Percentiles rank a stretch among this genome's conserved stretches.
phyloP scores from a whole-genome alignment of 129 eudicot species.

The Flaveria robusta region DNA sequence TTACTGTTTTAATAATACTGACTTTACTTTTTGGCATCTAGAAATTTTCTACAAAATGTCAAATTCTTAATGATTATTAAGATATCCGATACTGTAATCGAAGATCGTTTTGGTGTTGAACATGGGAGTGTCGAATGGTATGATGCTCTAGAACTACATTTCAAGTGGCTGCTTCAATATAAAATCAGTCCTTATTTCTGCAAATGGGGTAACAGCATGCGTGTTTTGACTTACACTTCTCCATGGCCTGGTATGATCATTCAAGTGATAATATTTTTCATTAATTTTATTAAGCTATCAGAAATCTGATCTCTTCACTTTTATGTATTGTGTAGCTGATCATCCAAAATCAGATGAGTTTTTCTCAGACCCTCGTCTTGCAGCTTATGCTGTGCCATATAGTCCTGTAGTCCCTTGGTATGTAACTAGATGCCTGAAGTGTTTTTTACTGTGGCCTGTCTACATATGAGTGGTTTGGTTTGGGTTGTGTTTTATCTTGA shows the following conservation, averaged over 20 bases:
- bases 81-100: conserved; percentile 98
- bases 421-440: conserved; percentile 22
- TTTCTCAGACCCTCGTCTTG: conserved; percentile 89
- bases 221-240: conserved; percentile 89
- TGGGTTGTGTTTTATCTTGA: background rate
- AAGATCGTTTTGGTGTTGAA: conserved; percentile 93
- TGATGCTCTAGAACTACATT: conserved; percentile 82
- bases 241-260: conserved; percentile 89
- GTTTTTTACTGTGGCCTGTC: background rate
- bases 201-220: conserved; percentile 98
- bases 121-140: conserved; percentile 91
- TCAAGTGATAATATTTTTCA: background rate
- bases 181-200: conserved; percentile 95
- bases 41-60: background rate
- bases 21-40: background rate
- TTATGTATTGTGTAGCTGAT: conserved; percentile 56
- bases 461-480: background rate
- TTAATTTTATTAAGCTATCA: background rate
- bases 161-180: conserved; percentile 88
- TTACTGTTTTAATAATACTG: background rate
- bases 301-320: conserved; percentile 10
- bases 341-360: conserved; percentile 98
- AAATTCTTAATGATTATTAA: conserved; percentile 51
- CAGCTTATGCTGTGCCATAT: conserved; percentile 98
- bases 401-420: conserved; percentile 89